Evolutionary conservation across 106 monocot species (phyloP).

Genomic region (Acorus gramineus): DNA sequence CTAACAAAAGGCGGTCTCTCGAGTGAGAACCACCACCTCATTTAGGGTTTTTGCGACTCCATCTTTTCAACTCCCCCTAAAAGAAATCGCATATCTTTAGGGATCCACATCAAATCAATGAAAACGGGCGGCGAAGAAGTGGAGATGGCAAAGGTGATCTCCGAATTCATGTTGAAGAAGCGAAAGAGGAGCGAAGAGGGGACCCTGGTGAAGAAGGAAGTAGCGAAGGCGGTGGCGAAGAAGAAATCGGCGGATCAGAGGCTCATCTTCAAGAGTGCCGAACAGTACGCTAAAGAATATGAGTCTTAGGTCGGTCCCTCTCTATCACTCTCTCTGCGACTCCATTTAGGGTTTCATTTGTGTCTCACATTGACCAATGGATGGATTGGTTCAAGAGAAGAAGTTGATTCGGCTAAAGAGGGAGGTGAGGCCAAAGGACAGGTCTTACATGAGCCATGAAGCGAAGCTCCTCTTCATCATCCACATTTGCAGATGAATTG

Average conservation of each 20-base stretch:
- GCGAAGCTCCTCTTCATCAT: conserved; percentile 64
- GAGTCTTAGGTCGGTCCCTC: conserved; percentile 23
- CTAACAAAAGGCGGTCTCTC: no score
- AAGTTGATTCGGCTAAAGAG: conserved; percentile 54
- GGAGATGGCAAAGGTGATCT: conserved; percentile 22
- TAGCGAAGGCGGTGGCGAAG: conserved; percentile 29
- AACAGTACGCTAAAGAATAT: conserved; percentile 55
- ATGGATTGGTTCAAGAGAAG: conserved; percentile 42
- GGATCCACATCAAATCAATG: no score
- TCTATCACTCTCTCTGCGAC: not conserved
- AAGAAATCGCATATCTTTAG: no score
- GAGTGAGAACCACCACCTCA: no score
- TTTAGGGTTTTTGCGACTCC: no score
- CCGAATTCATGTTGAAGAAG: conserved; percentile 74
- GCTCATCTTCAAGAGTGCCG: conserved; percentile 43
- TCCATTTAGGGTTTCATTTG: no score
- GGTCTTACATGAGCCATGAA: conserved; percentile 56
- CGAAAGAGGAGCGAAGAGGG: conserved; percentile 49
- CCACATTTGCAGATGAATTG: conserved; percentile 46
- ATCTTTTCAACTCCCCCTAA: no score
- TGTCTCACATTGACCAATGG: no score
- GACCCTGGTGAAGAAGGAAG: conserved; percentile 41
- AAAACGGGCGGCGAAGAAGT: no score
- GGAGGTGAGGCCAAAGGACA: conserved; percentile 53
- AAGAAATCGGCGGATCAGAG: conserved; percentile 38